phyloP scores from a whole-genome alignment of 768 basidiomycete genomes.

The Hemileccinum impolitum region DNA sequence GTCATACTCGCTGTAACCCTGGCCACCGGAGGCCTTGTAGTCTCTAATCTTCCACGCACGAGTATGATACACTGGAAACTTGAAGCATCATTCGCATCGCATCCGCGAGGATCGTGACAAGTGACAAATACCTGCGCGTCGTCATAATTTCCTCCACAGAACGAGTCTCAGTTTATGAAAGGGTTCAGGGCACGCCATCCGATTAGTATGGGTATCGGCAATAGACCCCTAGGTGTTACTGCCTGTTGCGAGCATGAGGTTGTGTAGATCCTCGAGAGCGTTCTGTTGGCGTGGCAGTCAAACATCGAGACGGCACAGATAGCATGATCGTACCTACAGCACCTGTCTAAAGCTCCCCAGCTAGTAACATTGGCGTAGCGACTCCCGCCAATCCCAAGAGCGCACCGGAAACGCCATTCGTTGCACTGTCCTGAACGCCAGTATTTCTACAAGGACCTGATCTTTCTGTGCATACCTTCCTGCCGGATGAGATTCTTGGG shows the following conservation, averaged over 20 bases:
- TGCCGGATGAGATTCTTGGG: no score
- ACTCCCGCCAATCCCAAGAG: no score
- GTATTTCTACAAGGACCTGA: no score
- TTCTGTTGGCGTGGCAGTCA: constrained; percentile 36
- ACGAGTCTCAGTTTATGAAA: constrained; percentile 39
- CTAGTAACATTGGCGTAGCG: no score
- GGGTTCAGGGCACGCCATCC: constrained; percentile 41
- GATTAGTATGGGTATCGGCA: constrained; percentile 45
- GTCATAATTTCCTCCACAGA: constrained; percentile 49
- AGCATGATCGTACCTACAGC: constrained; percentile 37
- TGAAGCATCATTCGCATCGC: neutral
- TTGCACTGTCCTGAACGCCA: no score
- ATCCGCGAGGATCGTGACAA: neutral
- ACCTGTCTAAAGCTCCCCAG: constrained; percentile 51
- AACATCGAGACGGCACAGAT: neutral
- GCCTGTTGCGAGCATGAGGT: constrained; percentile 52
- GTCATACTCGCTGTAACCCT: constrained; percentile 19
- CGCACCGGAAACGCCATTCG: no score
- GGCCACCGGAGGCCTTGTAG: constrained; percentile 43
- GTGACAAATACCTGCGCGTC: constrained; percentile 43
- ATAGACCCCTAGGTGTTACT: constrained; percentile 37
- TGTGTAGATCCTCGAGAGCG: constrained; percentile 54
- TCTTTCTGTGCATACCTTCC: no score
- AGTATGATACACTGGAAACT: constrained; percentile 53
- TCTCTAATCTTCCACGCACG: constrained; percentile 55